A percentile compares a stretch with the other conserved stretches of the same genome.
phyloP scores from a whole-genome alignment of 148 eudicot genomes.

The Agrostemma githago region DNA sequence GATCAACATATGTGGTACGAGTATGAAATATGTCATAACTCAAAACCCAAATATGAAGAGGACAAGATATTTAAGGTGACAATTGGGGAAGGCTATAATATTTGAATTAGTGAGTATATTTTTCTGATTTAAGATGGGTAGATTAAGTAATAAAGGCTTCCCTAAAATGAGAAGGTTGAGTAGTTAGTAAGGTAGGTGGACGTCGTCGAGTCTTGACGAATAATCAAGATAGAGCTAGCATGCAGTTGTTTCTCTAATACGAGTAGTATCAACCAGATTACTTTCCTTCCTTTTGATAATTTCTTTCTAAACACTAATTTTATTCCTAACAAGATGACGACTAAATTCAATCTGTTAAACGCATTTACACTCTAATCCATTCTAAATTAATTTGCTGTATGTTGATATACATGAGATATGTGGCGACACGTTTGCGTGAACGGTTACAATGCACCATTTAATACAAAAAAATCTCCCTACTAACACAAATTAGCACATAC shows the following conservation, averaged over 20 bases:
- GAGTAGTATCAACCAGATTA: background rate
- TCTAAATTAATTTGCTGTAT: background rate
- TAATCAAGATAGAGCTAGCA: background rate
- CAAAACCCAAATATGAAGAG: background rate
- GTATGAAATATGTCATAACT: no score
- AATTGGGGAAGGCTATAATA: background rate
- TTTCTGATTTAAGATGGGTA: background rate
- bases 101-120: no score
- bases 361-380: background rate
- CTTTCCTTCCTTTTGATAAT: background rate
- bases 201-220: background rate
- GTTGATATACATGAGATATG: conserved; percentile 25
- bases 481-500: background rate
- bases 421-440: conserved; percentile 57
- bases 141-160: background rate
- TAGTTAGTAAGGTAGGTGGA: background rate
- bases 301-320: background rate
- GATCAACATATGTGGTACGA: no score
- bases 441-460: background rate
- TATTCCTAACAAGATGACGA: background rate
- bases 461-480: background rate
- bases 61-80: background rate
- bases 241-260: background rate
- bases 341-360: background rate
- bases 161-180: background rate